Conservation (phyloP, 768 basidiomycete species). For the Naganishia onofrii region DNA sequence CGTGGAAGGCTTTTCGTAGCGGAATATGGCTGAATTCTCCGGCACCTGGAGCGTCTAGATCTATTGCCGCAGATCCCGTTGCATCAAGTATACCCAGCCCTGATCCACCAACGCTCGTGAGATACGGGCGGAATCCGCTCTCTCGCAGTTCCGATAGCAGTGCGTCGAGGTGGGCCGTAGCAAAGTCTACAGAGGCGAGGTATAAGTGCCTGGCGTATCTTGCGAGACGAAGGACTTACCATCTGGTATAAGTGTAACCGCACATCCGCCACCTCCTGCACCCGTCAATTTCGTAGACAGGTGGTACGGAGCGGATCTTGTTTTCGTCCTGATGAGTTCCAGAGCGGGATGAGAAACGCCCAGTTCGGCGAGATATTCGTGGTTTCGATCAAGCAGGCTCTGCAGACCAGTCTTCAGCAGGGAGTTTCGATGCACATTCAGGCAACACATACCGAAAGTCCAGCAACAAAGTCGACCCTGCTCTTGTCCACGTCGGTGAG, state of each 20-base stretch:
- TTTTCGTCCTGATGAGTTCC: conserved; percentile 74
- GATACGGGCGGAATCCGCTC: conserved; percentile 74
- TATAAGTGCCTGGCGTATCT: not conserved
- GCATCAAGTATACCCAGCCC: conserved; percentile 68
- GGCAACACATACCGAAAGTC: conserved; percentile 64
- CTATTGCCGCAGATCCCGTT: not conserved
- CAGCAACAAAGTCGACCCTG: conserved; percentile 60
- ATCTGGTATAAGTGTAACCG: conserved; percentile 91
- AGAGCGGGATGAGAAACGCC: conserved; percentile 87
- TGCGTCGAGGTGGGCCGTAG: conserved; percentile 47
- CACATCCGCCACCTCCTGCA: conserved; percentile 97
- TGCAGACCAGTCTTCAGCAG: conserved; percentile 45
- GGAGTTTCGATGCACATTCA: not conserved
- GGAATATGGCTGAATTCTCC: too few relatives aligned
- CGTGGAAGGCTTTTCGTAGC: conserved; percentile 18
- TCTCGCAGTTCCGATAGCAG: conserved; percentile 70
- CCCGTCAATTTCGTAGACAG: conserved; percentile 85
- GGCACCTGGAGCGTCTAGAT: conserved; percentile 21
- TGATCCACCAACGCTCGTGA: conserved; percentile 88
- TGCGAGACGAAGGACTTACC: conserved; percentile 57
- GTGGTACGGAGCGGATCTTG: conserved; percentile 62
- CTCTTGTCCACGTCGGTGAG: conserved; percentile 62
- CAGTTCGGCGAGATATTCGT: conserved; percentile 73
- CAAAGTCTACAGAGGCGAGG: conserved; percentile 7
- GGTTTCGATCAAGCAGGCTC: conserved; percentile 85